Conservation (phyloP, 1,139 yeast species). For the Suhomyces guaymorum region DNA sequence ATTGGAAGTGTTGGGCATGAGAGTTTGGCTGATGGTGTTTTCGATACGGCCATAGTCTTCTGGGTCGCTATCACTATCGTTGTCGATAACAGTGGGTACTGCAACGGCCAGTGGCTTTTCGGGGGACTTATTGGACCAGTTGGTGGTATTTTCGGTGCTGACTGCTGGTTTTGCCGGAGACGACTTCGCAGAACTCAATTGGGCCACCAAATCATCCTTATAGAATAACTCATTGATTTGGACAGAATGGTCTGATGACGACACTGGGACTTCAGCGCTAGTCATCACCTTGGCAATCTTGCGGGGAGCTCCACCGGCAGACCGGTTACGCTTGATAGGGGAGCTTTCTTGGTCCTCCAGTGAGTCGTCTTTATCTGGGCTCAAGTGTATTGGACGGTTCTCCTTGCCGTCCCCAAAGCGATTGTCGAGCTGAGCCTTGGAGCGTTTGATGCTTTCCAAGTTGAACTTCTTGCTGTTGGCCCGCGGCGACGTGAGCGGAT, state of each 20-base stretch:
- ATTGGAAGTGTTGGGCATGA: constrained; percentile 18
- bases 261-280: constrained; percentile 21
- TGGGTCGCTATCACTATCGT: constrained; percentile 30
- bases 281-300: constrained; percentile 28
- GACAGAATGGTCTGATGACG: constrained; percentile 18
- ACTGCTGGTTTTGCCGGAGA: constrained; percentile 16
- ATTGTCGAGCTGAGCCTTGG: constrained; percentile 14
- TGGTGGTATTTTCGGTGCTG: constrained; percentile 7
- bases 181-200: constrained; percentile 18
- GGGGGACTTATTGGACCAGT: neutral
- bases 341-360: constrained; percentile 16
- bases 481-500: constrained; percentile 18
- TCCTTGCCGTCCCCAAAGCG: constrained; percentile 21
- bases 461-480: constrained; percentile 15
- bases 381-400: constrained; percentile 22
- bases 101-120: neutral
- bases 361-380: constrained; percentile 15
- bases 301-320: constrained; percentile 16
- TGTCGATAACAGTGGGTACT: constrained; percentile 22
- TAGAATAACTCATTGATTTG: constrained; percentile 26
- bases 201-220: constrained; percentile 29
- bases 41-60: constrained; percentile 25
- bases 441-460: constrained; percentile 15
- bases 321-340: constrained; percentile 17
- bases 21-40: constrained; percentile 23